A percentile compares a stretch with the other conserved stretches of the same genome.
These are phyloP conservation scores for Saxophila tyrrhenica DNA, from an alignment of 495 filamentous ascomycete genomes.

Conservation along the genomic window DNA sequence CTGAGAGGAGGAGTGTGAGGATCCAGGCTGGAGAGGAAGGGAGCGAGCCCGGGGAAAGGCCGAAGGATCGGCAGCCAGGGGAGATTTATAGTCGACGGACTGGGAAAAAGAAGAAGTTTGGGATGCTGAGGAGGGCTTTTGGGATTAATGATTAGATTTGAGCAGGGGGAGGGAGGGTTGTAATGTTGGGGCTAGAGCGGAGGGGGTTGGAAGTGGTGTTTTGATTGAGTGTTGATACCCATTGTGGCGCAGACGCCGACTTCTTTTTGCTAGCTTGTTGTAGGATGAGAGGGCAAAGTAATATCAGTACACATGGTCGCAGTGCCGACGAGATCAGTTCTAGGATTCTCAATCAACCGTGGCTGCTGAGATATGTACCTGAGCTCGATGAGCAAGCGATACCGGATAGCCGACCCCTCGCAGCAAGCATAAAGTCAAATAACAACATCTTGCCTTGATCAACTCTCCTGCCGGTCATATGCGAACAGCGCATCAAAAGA, in stretches of 20 bases:
- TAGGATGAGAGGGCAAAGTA: too few species aligned
- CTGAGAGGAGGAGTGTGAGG: constrained; percentile 5
- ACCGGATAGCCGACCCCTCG: too few species aligned
- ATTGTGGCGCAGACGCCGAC: background rate
- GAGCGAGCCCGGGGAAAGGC: constrained; percentile 4
- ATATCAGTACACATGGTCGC: too few species aligned
- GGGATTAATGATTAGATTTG: constrained; percentile 39
- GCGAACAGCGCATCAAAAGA: too few species aligned
- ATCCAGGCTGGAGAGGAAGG: constrained; percentile 15
- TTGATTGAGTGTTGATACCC: background rate
- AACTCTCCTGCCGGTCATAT: too few species aligned
- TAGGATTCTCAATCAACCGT: too few species aligned
- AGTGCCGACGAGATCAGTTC: too few species aligned
- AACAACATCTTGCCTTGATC: too few species aligned
- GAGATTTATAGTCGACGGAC: constrained; percentile 21
- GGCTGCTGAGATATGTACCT: too few species aligned
- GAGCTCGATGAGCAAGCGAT: too few species aligned
- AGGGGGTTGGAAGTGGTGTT: background rate
- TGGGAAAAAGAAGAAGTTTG: constrained; percentile 51
- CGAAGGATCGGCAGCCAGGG: constrained; percentile 3
- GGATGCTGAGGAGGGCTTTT: constrained; percentile 44
- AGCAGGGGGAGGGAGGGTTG: background rate
- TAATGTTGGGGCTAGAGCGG: background rate
- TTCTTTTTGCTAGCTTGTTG: too few species aligned
- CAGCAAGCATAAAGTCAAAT: too few species aligned